Conservation (phyloP, 805 yeast species). For the Yarrowia porcina region DNA sequence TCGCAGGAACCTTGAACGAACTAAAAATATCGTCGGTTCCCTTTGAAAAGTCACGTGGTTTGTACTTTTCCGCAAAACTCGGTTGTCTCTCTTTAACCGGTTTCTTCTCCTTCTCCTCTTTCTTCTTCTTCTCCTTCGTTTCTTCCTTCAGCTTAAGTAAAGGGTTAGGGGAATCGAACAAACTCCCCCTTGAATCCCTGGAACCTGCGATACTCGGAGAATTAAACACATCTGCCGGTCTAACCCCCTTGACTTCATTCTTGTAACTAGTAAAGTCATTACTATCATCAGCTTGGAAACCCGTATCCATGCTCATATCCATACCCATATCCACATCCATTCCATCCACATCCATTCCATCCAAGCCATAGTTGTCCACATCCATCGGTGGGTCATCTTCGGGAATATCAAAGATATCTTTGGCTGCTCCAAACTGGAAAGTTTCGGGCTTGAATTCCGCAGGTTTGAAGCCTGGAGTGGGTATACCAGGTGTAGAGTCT, state of each 20-base stretch:
- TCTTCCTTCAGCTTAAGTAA: too few relatives aligned
- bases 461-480: background rate
- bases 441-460: background rate
- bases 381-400: background rate
- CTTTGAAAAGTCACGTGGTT: background rate
- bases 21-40: background rate
- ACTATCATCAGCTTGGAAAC: background rate
- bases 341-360: too few relatives aligned
- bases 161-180: background rate
- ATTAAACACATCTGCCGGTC: background rate
- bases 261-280: too few relatives aligned
- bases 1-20: background rate
- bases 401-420: constrained; percentile 3
- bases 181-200: background rate
- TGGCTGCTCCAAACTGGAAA: background rate
- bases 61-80: background rate
- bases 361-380: too few relatives aligned
- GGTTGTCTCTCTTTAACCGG: background rate
- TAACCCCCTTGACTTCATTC: background rate
- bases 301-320: background rate
- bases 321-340: background rate
- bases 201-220: background rate
- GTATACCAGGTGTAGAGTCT: background rate
- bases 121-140: background rate
- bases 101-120: background rate